Base-by-base conservation (phyloP, 2,329 filamentous ascomycete genomes). In the Verticillium tricorpus region DNA sequence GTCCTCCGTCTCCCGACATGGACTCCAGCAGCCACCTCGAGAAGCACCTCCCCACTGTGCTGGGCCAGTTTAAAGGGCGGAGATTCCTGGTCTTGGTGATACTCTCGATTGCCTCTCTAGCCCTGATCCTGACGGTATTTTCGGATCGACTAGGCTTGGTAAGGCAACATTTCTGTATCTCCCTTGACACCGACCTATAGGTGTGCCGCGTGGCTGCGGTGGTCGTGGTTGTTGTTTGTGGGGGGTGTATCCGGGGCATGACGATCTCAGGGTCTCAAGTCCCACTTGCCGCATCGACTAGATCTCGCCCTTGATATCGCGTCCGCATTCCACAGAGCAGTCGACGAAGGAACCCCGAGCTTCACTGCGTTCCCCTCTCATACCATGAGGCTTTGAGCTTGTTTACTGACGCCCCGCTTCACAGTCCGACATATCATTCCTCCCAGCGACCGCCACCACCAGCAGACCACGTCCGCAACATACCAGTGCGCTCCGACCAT, bases 31-130 rank as follows among this genome's bases (percentile, higher is more conserved):
- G 35, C 56, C 61, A 58, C 60, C 60, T 65, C 62, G 45, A 64
- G 55, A 63, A 56, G 55, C 57, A 58, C 31, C 31, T 65, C 31
- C 50, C 54, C 50, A 58, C 63, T 55, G 61, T 65, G 64, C 19
- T 66, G 35, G 61, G 59, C 61, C 56, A 59, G 56, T 57, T 63
- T 45, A 64, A 65, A 60, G 63, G 63, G 61, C 64, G 64, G 54
- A 60, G 63, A 50, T 56, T 65, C 25, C 52, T 50, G 28, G 55
- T 65, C 63, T 59, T 65, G 40, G 60, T 63, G 5, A 59, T 50
- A 6, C 61, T 65, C 37, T 56, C 62, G 22, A 22, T 61, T 25
- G 40, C 61, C 50, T 45, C 59, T 15, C 56, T 54, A 11, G 59
- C 63, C 7, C 37, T 63, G 50, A 62, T 65, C 55, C 61, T 66